Conservation (phyloP, 148 eudicot genomes). For the Nyssa sinensis region DNA sequence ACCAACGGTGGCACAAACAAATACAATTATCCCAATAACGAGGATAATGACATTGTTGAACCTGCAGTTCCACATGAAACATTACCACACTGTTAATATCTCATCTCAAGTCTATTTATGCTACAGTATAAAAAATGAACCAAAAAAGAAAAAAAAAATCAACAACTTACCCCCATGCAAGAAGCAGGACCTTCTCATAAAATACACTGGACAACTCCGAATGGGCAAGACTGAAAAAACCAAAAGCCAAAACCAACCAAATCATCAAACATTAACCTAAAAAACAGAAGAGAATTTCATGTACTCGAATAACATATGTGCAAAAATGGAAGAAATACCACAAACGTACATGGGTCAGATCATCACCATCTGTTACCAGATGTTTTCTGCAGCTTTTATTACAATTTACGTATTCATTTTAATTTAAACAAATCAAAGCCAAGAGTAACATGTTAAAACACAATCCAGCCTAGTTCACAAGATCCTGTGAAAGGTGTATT, state of each 20-base stretch:
- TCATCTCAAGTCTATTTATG: not conserved
- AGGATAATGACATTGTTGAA: constrained; percentile 26
- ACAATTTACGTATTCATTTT: no score
- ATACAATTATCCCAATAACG: constrained; percentile 27
- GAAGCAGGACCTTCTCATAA: constrained; percentile 44
- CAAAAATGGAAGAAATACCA: not conserved
- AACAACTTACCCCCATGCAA: constrained; percentile 42
- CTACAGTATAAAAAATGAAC: not conserved
- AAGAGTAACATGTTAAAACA: not conserved
- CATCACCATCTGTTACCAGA: not conserved
- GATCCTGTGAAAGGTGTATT: not conserved
- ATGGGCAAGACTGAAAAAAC: constrained; percentile 41
- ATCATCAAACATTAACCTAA: not conserved
- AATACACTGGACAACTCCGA: constrained; percentile 54
- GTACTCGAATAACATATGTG: not conserved
- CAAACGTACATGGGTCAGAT: not conserved
- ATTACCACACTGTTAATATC: not conserved
- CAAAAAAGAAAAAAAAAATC: not conserved
- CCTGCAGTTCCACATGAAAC: constrained; percentile 13
- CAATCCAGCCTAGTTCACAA: not conserved
- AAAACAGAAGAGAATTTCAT: not conserved
- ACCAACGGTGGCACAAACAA: constrained; percentile 37
- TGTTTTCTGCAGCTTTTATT: not conserved
- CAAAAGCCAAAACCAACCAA: not conserved
- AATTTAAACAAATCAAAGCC: not conserved